phyloP scores from a whole-genome alignment of 139 green algal species.

The Chlamydomonas sphaeroides region DNA sequence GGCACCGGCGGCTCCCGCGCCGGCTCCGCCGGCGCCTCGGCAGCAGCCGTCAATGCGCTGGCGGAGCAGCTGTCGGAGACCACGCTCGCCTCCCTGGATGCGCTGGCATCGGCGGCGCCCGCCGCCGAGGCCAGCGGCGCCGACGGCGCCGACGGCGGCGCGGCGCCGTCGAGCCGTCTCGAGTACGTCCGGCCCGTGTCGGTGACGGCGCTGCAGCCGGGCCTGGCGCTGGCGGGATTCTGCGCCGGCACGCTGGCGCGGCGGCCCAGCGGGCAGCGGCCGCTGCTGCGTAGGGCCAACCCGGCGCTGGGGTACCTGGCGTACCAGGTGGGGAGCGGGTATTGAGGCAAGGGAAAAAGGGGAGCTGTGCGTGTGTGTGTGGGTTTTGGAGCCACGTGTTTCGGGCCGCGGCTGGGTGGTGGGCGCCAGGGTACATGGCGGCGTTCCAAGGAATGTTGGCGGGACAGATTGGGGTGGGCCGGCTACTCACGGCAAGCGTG shows the following conservation, averaged over 20 bases:
- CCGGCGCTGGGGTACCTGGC: constrained; percentile 31
- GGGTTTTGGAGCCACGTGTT: no score
- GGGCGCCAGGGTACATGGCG: no score
- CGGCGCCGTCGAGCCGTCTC: not conserved
- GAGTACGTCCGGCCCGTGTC: constrained; percentile 16
- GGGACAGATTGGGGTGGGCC: no score
- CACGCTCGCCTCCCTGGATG: constrained; percentile 3
- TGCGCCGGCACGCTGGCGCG: constrained; percentile 47
- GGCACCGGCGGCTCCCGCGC: not conserved
- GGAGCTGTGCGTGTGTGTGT: no score
- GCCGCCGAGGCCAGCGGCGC: not conserved
- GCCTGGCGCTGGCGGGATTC: constrained; percentile 45
- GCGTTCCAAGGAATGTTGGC: no score
- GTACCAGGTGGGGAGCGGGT: not conserved
- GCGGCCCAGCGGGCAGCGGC: not conserved
- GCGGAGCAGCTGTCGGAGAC: constrained; percentile 10
- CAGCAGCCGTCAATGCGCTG: constrained; percentile 2
- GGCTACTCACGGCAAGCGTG: no score
- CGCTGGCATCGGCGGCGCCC: not conserved
- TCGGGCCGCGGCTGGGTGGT: no score
- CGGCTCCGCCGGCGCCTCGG: not conserved
- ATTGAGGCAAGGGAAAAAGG: no score
- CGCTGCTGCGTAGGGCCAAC: constrained; percentile 35
- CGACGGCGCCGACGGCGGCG: not conserved
- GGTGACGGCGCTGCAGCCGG: constrained; percentile 7